Conservation (phyloP, 768 basidiomycete genomes). For the Mycena crocata region DNA sequence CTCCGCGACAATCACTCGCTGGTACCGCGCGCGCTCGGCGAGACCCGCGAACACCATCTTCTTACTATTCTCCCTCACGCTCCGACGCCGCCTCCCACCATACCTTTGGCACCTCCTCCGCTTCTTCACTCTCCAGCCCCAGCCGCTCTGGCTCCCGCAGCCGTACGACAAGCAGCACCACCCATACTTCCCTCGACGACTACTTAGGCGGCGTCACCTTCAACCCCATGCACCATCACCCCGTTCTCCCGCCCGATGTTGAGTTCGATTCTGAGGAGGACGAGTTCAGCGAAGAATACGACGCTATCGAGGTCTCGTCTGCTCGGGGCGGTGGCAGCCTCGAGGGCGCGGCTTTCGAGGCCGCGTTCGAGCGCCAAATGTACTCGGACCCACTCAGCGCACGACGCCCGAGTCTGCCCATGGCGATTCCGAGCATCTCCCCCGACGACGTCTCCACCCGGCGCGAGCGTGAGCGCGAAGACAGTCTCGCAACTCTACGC, state of each 20-base stretch:
- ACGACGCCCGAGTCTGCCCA: conserved; percentile 70
- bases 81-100: conserved; percentile 60
- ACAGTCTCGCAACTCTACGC: conserved; percentile 68
- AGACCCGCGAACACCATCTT: conserved; percentile 28
- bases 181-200: conserved; percentile 41
- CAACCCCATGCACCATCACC: conserved; percentile 31
- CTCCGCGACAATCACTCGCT: conserved; percentile 63
- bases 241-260: conserved; percentile 7
- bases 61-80: conserved; percentile 30
- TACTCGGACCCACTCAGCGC: conserved; percentile 29
- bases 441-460: conserved; percentile 13
- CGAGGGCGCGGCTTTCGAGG: conserved; percentile 40
- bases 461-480: conserved; percentile 53
- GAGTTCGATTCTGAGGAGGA: conserved; percentile 36
- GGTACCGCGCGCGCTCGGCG: conserved; percentile 42
- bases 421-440: conserved; percentile 62
- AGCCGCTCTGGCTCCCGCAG: conserved; percentile 53
- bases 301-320: conserved; percentile 26
- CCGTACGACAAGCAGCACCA: conserved; percentile 44
- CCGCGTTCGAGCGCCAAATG: conserved; percentile 37
- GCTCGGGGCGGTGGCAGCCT: conserved; percentile 30
- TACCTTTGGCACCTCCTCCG: conserved; percentile 60
- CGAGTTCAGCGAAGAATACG: conserved; percentile 28
- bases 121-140: conserved; percentile 56
- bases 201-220: conserved; percentile 36